Percentiles rank a stretch among this genome's conserved stretches.
Evolutionary conservation across 768 basidiomycete genomes (phyloP).

Genomic region (Lactifluus echinatus): DNA sequence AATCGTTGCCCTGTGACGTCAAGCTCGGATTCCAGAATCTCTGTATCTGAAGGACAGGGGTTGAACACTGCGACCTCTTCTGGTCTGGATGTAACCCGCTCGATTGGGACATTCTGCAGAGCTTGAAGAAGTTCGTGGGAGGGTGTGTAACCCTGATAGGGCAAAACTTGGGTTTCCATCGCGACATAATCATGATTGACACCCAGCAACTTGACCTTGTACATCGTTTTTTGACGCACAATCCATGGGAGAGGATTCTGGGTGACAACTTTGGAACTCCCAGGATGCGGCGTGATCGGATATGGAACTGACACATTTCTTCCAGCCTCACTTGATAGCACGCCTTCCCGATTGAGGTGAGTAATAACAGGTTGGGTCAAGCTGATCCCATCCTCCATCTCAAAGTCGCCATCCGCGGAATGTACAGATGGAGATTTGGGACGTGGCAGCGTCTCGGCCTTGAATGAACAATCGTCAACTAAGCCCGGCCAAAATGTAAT

Average conservation of each 20-base stretch:
- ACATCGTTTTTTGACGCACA: conserved; percentile 50
- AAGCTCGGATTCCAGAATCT: not conserved
- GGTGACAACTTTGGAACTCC: not conserved
- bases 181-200: conserved; percentile 41
- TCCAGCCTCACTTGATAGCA: not conserved
- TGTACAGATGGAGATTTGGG: conserved; percentile 10
- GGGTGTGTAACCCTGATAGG: conserved; percentile 64
- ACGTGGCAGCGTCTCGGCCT: conserved; percentile 34
- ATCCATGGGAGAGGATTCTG: conserved; percentile 39
- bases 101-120: conserved; percentile 27
- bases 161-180: conserved; percentile 53
- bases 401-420: conserved; percentile 20
- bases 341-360: not conserved
- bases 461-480: conserved; percentile 48
- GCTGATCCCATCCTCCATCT: conserved; percentile 19
- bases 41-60: conserved; percentile 33
- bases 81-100: conserved; percentile 18
- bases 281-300: conserved; percentile 6
- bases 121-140: conserved; percentile 42
- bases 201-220: conserved; percentile 62
- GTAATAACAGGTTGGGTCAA: not conserved
- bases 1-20: conserved; percentile 29
- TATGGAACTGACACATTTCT: conserved; percentile 3
- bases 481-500: conserved; percentile 71
- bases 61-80: conserved; percentile 42